A percentile compares a stretch with the other conserved stretches of the same genome.
phyloP scores from a whole-genome alignment of 1,284 basidiomycete genomes.

The Ceratobasidium theobromae region DNA sequence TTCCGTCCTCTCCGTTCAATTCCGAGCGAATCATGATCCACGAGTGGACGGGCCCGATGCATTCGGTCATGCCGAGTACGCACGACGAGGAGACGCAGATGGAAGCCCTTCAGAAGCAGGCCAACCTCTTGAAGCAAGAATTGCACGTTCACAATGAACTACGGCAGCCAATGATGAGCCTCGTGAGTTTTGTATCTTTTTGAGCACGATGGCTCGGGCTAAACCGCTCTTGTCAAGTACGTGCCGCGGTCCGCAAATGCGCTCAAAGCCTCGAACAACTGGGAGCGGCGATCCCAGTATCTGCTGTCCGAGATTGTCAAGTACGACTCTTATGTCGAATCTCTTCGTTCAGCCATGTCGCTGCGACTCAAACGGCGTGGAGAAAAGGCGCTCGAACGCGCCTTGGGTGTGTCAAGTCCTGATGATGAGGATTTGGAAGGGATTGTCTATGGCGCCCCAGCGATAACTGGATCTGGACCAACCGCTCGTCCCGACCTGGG shows the following conservation, averaged over 20 bases:
- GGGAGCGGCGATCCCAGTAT: slow-evolving; percentile 89
- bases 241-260: slow-evolving; percentile 72
- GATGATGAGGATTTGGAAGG: slow-evolving; percentile 18
- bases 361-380: slow-evolving; percentile 82
- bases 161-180: slow-evolving; percentile 76
- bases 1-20: slow-evolving; percentile 67
- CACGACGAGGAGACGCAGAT: slow-evolving; percentile 91
- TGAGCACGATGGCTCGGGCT: slow-evolving; percentile 25
- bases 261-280: slow-evolving; percentile 80
- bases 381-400: slow-evolving; percentile 80
- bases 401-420: slow-evolving; percentile 45
- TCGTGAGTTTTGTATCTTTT: slow-evolving; percentile 14
- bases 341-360: slow-evolving; percentile 75
- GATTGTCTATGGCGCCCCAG: neutral
- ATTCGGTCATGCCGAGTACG: slow-evolving; percentile 78
- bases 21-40: slow-evolving; percentile 77
- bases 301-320: slow-evolving; percentile 91
- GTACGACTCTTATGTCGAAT: slow-evolving; percentile 94
- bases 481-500: neutral
- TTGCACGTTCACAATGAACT: slow-evolving; percentile 82
- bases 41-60: slow-evolving; percentile 91
- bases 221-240: slow-evolving; percentile 58
- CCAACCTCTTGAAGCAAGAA: slow-evolving; percentile 73
- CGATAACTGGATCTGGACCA: slow-evolving; percentile 9
- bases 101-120: slow-evolving; percentile 81